Conservation (phyloP, 331 rosid species). For the Cucumis variabilis region DNA sequence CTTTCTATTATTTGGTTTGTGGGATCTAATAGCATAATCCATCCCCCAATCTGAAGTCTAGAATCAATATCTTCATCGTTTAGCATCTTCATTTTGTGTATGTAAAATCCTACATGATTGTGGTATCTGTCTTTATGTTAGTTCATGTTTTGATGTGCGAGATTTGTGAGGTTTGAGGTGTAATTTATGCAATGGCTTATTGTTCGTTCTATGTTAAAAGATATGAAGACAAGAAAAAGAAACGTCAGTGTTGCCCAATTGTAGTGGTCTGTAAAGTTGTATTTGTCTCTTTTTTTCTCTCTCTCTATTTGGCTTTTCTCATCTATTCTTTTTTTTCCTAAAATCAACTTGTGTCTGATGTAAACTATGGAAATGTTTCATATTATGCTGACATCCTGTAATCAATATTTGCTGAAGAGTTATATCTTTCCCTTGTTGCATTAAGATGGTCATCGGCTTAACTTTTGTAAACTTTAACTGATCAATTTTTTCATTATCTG, state of each 20-base stretch:
- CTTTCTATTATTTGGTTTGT: not conserved
- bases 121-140: not conserved
- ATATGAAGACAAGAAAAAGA: slow-evolving; percentile 27
- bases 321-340: not conserved
- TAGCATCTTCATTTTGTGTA: not conserved
- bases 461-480: slow-evolving; percentile 22
- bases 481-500: not conserved
- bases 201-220: slow-evolving; percentile 46
- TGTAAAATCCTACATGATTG: not conserved
- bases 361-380: slow-evolving; percentile 9
- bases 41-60: not conserved
- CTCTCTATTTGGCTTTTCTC: slow-evolving; percentile 27
- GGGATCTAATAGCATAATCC: not conserved
- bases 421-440: not conserved
- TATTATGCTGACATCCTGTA: slow-evolving; percentile 25
- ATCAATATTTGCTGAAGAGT: slow-evolving; percentile 27
- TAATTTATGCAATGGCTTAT: slow-evolving; percentile 61
- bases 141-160: not conserved
- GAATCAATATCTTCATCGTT: not conserved
- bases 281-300: slow-evolving; percentile 11
- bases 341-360: slow-evolving; percentile 22
- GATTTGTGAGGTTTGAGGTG: slow-evolving; percentile 8
- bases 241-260: slow-evolving; percentile 35
- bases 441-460: not conserved
- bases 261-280: slow-evolving; percentile 30